phyloP scores from a whole-genome alignment of 768 basidiomycete genomes.

The Kwoniella botswanensis region DNA sequence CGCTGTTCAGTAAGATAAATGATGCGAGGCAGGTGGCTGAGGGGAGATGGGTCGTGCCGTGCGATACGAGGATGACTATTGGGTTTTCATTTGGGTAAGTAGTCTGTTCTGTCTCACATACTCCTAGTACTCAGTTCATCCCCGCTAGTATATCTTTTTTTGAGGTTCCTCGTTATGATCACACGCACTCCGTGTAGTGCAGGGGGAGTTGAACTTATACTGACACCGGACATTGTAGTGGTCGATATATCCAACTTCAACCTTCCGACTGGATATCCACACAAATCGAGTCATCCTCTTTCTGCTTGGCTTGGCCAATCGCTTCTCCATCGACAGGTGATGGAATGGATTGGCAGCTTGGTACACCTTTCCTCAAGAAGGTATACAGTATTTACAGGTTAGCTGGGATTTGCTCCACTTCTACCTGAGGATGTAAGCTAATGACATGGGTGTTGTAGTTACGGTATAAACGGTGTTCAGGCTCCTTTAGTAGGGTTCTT shows the following conservation, averaged over 20 bases:
- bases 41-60: constrained; percentile 54
- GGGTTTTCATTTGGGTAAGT: constrained; percentile 54
- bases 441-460: constrained; percentile 18
- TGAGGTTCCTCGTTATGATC: too few species aligned
- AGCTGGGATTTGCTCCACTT: neutral
- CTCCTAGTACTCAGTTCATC: too few species aligned
- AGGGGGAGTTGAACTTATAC: neutral
- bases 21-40: constrained; percentile 49
- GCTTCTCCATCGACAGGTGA: constrained; percentile 46
- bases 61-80: constrained; percentile 50
- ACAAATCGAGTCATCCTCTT: constrained; percentile 33
- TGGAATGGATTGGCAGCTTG: constrained; percentile 56
- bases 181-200: too few species aligned
- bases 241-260: constrained; percentile 46
- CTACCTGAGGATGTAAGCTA: neutral
- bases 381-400: constrained; percentile 53
- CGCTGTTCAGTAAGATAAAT: constrained; percentile 42
- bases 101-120: neutral
- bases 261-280: constrained; percentile 56
- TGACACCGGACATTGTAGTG: constrained; percentile 6
- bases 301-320: constrained; percentile 56
- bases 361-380: constrained; percentile 52
- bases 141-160: too few species aligned
- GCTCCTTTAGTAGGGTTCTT: constrained; percentile 55
- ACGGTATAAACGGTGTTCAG: constrained; percentile 51